Conservation (phyloP, 148 eudicot species). For the Chenopodium formosanum region DNA sequence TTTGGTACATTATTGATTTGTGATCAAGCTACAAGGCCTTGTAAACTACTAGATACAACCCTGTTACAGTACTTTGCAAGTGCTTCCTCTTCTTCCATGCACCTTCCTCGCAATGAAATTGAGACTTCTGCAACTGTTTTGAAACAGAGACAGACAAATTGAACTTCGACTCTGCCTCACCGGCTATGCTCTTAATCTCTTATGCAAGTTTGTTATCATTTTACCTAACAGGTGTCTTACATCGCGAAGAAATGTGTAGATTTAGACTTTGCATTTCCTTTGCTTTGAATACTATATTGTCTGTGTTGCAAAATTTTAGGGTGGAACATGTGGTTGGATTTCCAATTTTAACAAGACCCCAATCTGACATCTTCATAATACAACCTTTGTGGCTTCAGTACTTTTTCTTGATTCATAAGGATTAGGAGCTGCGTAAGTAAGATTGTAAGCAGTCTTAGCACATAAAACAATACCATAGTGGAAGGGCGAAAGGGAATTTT, state of each 20-base stretch:
- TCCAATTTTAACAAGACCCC: neutral
- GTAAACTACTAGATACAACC: neutral
- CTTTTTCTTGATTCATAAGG: neutral
- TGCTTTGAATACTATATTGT: neutral
- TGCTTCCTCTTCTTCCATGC: neutral
- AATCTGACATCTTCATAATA: neutral
- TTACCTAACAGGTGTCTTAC: neutral
- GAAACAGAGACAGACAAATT: neutral
- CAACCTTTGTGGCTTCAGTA: neutral
- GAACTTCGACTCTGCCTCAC: neutral
- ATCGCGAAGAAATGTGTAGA: neutral
- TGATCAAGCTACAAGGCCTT: neutral
- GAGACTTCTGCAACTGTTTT: neutral
- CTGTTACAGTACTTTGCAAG: neutral
- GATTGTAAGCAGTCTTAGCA: too few species aligned
- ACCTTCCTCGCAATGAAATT: neutral
- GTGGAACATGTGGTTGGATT: neutral
- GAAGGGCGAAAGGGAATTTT: too few species aligned
- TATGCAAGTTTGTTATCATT: neutral
- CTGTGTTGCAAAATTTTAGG: neutral
- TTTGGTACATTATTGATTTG: neutral
- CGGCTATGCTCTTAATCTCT: neutral
- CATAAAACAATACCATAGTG: too few species aligned
- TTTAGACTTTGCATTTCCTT: neutral
- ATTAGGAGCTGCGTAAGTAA: neutral